Evolutionary conservation across 768 basidiomycete genomes (phyloP).

Genomic region (Lentinula sp.): DNA sequence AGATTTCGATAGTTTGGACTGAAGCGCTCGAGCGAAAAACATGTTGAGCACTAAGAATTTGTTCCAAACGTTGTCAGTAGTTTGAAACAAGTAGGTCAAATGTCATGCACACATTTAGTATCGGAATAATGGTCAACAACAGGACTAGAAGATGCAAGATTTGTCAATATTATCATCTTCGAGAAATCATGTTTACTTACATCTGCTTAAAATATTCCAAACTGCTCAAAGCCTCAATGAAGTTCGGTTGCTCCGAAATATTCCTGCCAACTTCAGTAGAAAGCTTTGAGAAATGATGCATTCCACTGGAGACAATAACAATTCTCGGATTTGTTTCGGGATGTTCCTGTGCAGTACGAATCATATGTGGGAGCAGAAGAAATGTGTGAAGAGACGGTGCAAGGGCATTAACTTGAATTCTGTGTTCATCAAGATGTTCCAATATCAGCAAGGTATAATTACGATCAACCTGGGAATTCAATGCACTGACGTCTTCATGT

Average conservation of each 20-base stretch:
- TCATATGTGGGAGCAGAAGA: slow-evolving; percentile 21
- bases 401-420: not conserved
- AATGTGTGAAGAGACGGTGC: not conserved
- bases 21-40: slow-evolving; percentile 23
- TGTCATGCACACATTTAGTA: not conserved
- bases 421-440: not conserved
- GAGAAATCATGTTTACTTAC: not conserved
- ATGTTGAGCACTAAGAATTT: slow-evolving; percentile 19
- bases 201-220: not conserved
- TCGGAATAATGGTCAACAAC: not conserved
- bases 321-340: slow-evolving; percentile 13
- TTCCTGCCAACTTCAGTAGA: not conserved
- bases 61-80: not conserved
- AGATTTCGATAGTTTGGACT: slow-evolving; percentile 12
- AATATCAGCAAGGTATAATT: not conserved
- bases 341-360: slow-evolving; percentile 17
- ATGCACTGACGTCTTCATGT: slow-evolving; percentile 33
- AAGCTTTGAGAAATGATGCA: slow-evolving; percentile 13
- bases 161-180: not conserved
- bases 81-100: too few relatives aligned
- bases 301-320: slow-evolving; percentile 23
- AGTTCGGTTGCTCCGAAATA: not conserved
- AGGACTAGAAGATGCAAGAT: not conserved
- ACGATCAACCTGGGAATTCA: too few relatives aligned
- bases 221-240: not conserved